Conservation (phyloP, 352 stramenopile species). For the Hyaloperonospora arabidopsidis region DNA sequence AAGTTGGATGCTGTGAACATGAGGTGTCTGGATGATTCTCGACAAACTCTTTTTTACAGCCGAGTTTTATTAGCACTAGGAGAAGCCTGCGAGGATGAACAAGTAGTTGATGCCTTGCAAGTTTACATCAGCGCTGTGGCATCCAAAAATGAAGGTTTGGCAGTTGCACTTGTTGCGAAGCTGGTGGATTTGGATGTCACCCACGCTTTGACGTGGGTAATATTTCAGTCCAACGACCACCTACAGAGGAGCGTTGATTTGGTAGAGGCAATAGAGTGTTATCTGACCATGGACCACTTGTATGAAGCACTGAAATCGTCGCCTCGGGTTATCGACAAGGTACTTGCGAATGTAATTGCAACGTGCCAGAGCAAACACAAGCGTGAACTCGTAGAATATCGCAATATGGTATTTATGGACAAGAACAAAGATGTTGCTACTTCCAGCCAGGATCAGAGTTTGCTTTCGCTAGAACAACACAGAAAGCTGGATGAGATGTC, state of each 20-base stretch:
- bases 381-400: conserved; percentile 17
- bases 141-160: conserved; percentile 16
- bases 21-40: conserved; percentile 20
- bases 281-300: conserved; percentile 42
- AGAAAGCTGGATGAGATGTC: conserved; percentile 23
- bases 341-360: conserved; percentile 15
- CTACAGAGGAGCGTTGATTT: conserved; percentile 15
- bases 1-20: conserved; percentile 51
- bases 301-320: conserved; percentile 34
- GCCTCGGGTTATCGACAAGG: conserved; percentile 21
- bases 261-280: conserved; percentile 35
- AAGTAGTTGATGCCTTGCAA: conserved; percentile 26
- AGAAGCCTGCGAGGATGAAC: conserved; percentile 53
- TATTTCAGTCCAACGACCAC: conserved; percentile 45
- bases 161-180: conserved; percentile 32
- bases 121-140: conserved; percentile 37
- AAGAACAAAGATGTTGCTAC: conserved; percentile 19
- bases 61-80: conserved; percentile 46
- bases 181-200: conserved; percentile 65
- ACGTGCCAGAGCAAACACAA: conserved; percentile 8
- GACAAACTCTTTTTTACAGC: conserved; percentile 32
- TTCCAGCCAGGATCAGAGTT: conserved; percentile 6
- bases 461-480: conserved; percentile 27
- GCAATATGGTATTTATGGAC: conserved; percentile 34
- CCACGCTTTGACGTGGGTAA: conserved; percentile 64